Evolutionary conservation across 148 eudicot genomes (phyloP).

Genomic region (Rhododendron williamsianum): DNA sequence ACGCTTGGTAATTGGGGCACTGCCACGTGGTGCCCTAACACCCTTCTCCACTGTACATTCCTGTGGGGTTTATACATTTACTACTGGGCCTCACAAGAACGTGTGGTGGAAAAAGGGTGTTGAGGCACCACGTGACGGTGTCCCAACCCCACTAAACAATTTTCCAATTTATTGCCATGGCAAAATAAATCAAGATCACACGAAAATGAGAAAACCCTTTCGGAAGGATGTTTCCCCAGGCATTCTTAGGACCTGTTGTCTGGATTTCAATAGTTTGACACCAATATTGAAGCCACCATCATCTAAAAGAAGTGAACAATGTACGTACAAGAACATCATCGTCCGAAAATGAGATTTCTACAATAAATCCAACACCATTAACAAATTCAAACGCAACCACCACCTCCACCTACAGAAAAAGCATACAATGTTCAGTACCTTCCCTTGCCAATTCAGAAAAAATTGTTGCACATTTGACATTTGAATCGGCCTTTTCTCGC

Average conservation of each 20-base stretch:
- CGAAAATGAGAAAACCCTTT: background rate
- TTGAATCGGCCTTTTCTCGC: background rate
- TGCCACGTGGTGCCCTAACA: background rate
- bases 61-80: background rate
- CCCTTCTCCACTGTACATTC: too few species aligned
- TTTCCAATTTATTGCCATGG: background rate
- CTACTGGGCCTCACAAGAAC: background rate
- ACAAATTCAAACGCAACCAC: background rate
- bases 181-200: background rate
- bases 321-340: background rate
- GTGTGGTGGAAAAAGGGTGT: too few species aligned
- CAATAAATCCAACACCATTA: background rate
- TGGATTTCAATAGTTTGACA: background rate
- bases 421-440: background rate
- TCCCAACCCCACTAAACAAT: background rate
- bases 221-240: background rate
- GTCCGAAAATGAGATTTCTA: background rate
- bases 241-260: background rate
- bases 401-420: background rate
- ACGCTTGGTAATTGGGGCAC: too few species aligned
- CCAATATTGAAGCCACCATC: background rate
- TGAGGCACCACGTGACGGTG: background rate
- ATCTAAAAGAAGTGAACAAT: background rate
- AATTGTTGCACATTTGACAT: background rate
- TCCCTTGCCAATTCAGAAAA: background rate